phyloP scores from a whole-genome alignment of 2,329 filamentous ascomycete genomes.

The Neoarthrinium moseri region DNA sequence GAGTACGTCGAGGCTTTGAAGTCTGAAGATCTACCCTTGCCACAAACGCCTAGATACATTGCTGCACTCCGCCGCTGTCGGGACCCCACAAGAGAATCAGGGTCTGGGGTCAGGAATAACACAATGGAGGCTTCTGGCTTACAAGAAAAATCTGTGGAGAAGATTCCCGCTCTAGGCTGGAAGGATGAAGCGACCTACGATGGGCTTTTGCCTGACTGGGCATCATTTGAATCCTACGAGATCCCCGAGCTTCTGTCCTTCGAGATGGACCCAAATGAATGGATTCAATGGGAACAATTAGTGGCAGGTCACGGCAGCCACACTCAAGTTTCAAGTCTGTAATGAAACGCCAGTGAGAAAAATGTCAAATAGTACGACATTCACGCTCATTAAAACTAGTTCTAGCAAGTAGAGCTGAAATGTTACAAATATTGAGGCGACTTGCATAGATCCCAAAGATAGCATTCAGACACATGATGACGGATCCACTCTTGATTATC shows the following conservation, averaged over 20 bases:
- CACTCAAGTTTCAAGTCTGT: no score
- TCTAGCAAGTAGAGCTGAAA: no score
- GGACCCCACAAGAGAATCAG: constrained; percentile 5
- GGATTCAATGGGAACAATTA: constrained; percentile 28
- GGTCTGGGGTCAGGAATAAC: neutral
- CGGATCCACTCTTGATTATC: no score
- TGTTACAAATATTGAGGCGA: no score
- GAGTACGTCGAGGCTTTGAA: constrained; percentile 18
- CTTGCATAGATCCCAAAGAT: no score
- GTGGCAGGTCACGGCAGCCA: no score
- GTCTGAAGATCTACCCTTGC: constrained; percentile 16
- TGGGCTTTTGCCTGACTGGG: constrained; percentile 7
- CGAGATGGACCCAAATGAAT: constrained; percentile 25
- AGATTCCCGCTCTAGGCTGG: neutral
- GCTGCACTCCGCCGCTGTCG: constrained; percentile 19
- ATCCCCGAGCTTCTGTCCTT: constrained; percentile 22
- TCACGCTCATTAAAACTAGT: no score
- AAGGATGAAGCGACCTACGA: no score
- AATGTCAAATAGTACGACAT: no score
- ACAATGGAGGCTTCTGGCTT: neutral
- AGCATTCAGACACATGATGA: no score
- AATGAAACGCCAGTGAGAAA: no score
- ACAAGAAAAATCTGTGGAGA: neutral
- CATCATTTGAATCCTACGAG: constrained; percentile 15
- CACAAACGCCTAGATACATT: constrained; percentile 19